Base-by-base conservation (phyloP, 176 grass and related monocot genomes). In the Musa itinerans region DNA sequence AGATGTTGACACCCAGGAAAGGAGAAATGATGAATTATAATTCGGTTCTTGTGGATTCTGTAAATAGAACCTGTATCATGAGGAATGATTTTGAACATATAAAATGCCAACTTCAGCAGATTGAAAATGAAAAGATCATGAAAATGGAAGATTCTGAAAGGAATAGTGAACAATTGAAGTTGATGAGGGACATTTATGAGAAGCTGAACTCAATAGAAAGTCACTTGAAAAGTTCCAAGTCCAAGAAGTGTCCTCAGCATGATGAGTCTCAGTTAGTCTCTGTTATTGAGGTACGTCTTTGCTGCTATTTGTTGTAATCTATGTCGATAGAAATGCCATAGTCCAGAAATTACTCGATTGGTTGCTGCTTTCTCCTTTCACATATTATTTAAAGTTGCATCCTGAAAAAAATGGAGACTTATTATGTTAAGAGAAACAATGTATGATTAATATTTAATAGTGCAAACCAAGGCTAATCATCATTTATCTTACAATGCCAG, bases 101-200 rank as follows among this genome's bases (percentile, higher is more conserved):
- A 8, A 87, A 78, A 81, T 88, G 80, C 73, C 84, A 79, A 65
- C 67, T 93, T 63, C 85, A 81, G 71, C 82, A 85, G 53, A 79
- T 97, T 26, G 87, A 97, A 24, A 86, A 82, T 62, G 86, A 81
- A 78, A 93, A 89, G 66, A 83, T 73, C 63, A 48, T 76, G 63
- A 85, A 91, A 77, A 51, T 85, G 55, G 81, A 51, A 22, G 81
- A 81, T 51, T 69, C 71, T 11, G 71, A 67, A 68, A 58, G 53
- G 23, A 75, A 25, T 57, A 90, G 87, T 75, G 90, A 98, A 27
- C 84, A 93, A 55, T 81, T 93, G 22, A 98, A 93, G 80, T 73
- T 87, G 84, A 78, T 93, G 78, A 84, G 79, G 9, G 90, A 93
- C 10, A 92, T 98, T 15, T 93, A 89, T 29, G 82, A 91, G 78